Evolutionary conservation across 768 basidiomycete species (phyloP), one percentile per base, ranked within the genome.

Genomic region (Pleurotus tuoliensis): DNA sequence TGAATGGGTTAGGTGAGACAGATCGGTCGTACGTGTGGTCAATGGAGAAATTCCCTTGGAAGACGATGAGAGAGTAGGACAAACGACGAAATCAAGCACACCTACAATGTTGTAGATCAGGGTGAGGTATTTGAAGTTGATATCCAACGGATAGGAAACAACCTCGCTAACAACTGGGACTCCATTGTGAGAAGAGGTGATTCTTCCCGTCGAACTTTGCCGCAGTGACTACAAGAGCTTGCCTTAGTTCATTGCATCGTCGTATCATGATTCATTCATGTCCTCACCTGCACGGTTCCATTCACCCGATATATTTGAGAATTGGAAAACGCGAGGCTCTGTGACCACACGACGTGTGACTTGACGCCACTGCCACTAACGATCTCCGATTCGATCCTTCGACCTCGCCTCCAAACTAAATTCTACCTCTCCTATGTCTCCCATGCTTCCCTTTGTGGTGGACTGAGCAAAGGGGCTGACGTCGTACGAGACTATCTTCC

Each of bases 11-110:
- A 1, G 88, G 87, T 15, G 78, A 63, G 39, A 84, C 67, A 22
- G 73, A 70, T 22, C 88, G 82, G 47, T 82, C 68, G 63, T 89
- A 92, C 0, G 84, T 84, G 62, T 90, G 89, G 61, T 91, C 86
- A 56, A 92, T 77, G 3, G 66, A 62, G 11, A 76, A 70, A 49
- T 74, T 73, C 63, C 80, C 86, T 88, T 15, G 25, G 30, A 11
- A 30, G 30, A 51, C 5, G 37, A 51, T 40, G 20, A 50, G 24
- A 50, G 24, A 8, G 39, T 5, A 50, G 38, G 9, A 9, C 53
- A 58, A 24, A 5, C 6, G 47, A 18, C n/a, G 63, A 48, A n/a
- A 13, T 25, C 8, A n/a, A 30, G 47, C 18, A 22, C 8, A 30
- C 74, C 38, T 60, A 79, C 76, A 80, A 59, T 62, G 69, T 16